Evolutionary conservation across 192 early-diverging fungal species (phyloP), one percentile per base, ranked within the genome.

Genomic region (Pilobolus umbonatus): DNA sequence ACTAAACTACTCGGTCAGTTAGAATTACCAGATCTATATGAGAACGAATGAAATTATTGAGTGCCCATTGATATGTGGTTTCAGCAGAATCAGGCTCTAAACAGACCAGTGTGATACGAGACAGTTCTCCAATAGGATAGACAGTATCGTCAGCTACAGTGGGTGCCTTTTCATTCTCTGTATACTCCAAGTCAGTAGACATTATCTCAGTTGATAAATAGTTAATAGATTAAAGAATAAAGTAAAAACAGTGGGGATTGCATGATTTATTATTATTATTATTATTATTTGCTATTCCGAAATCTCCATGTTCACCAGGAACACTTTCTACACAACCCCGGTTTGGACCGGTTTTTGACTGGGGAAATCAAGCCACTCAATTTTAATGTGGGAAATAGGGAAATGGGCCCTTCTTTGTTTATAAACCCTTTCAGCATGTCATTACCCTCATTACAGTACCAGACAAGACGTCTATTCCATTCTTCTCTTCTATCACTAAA

Each of bases 11-110:
- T 4, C 6, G 32, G 12, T 4, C 15, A 51, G 19, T 3, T 29
- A 15, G 9, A 34, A 32, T 35, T 65, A 69, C 67, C 35, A 64
- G 26, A 49, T 69, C 67, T 28, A 15, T 32, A 38, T 51, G 28
- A 26, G 67, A 51, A 15, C 46, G 36, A 14, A 69, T 64, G 32
- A 69, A 69, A 7, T 69, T 38, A 4, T 55, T 21, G 12, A 69
- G 11, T 17, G 67, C 61, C 67, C 67, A 69, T 24, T 69, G 36
- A 42, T 63, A 62, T 15, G 55, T 61, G 17, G 4, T 11, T 14
- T 62, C 45, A 26, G 60, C 55, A 29, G 61, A 62, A 4, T 30
- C 42, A 34, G 62, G 60, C 24, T 69, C 67, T 24, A 69, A 21
- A 11, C 67, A 62, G 9, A 69, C 24, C 22, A 51, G 36, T 1